phyloP scores from a whole-genome alignment of 192 early-diverging fungal genomes.

The Chytriomyces confervae region DNA sequence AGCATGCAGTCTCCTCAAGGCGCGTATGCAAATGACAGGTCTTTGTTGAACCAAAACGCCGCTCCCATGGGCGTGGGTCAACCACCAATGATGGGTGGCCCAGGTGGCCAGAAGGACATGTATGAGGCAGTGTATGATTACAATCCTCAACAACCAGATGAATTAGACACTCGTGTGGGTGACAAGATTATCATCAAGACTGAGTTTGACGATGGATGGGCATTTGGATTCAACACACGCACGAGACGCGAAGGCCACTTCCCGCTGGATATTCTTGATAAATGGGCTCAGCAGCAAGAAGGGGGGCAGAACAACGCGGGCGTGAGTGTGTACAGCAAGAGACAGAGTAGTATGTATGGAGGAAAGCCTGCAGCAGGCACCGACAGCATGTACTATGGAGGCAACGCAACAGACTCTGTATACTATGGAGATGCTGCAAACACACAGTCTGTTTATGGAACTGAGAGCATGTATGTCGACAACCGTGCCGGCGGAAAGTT shows the following conservation, averaged over 20 bases:
- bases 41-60: not conserved
- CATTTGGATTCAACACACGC: slow-evolving; percentile 39
- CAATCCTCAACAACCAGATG: slow-evolving; percentile 3
- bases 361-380: not conserved
- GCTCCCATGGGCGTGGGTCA: not conserved
- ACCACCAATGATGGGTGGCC: not conserved
- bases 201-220: slow-evolving; percentile 38
- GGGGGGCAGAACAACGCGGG: not conserved
- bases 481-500: not conserved
- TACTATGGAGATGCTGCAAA: not conserved
- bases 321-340: not conserved
- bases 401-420: not conserved
- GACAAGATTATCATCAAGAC: slow-evolving; percentile 39
- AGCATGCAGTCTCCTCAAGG: not conserved
- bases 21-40: not conserved
- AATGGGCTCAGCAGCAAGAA: not conserved
- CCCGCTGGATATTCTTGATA: slow-evolving; percentile 34
- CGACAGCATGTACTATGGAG: slow-evolving; percentile 4
- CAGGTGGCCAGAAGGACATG: not conserved
- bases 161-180: slow-evolving; percentile 10
- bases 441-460: slow-evolving; percentile 1
- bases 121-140: slow-evolving; percentile 14
- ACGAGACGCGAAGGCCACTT: slow-evolving; percentile 43
- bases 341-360: not conserved
- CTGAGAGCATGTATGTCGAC: not conserved